Evolutionary conservation across 2,329 filamentous ascomycete genomes (phyloP), one percentile per base, ranked within the genome.

Genomic region (Penicillium sp.): DNA sequence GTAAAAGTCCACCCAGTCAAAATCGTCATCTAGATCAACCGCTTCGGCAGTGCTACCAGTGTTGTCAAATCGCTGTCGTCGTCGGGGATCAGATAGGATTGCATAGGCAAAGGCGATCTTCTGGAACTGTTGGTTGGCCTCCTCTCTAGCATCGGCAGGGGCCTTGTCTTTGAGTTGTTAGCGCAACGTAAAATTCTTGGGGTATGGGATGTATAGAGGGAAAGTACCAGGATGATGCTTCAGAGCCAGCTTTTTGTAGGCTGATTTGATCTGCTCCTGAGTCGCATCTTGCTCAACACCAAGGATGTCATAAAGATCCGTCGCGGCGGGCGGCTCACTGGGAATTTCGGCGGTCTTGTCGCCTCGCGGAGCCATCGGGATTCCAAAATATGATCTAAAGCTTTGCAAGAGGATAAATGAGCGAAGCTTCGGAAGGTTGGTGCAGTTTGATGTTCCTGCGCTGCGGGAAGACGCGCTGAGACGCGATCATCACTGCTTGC

Each of bases 91-190:
- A 35, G 92, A 97, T 41, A 99, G 90, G 54, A 99, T 87, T 38
- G 93, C 94, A 74, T 98, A 97, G 56, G 95, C 94, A 72, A 97
- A 94, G 26, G 94, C 94, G 69, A 99, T 88, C 69, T 90, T 84
- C 78, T 99, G 95, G 76, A 99, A 99, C 58, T 86, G 90, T 64
- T 84, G 83, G 70, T 97, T 90, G 2, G 95, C 94, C 47, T 85
- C 81, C 29, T 88, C 84, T 72, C 92, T 92, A 56, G 89, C 81
- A 23, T 88, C 84, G 1, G 86, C 82, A 17, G 86, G 68, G 4
- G 88, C 91, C 81, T 97, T 97, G 84, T 97, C 93, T 90, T 19
- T 55, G 71, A 26, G 11, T 50, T 44, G 73, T 73, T 55, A 64
- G 61, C 26, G 31, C 21, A 41, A 26, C 30, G 9, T 17, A 41